Evolutionary conservation across 495 filamentous ascomycete species (phyloP), one percentile per base, ranked within the genome.

Genomic region (Articulospora tetracladia): DNA sequence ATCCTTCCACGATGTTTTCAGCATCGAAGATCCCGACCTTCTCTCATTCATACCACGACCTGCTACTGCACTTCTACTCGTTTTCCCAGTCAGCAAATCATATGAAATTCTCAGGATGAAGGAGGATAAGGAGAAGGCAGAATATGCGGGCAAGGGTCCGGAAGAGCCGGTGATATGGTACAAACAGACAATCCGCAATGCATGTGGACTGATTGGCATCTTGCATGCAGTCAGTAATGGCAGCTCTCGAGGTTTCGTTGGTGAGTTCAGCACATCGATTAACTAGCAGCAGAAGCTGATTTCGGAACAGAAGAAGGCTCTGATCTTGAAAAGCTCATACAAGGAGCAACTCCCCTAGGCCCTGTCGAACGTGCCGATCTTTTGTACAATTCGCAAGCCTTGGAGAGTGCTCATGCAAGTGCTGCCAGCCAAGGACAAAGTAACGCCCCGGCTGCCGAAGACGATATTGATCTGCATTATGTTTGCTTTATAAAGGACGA

Each of bases 121-220:
- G 58, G 90, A 92, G 72, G 88, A 94, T 71, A 72, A 77, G 32
- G 60, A 67, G 2, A 70, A 66, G 53, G 1, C 53, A 6, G 77
- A 79, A 39, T 83, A 83, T 58, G 53, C 64, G 1, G 73, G 74
- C 28, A 65, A 61, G 34, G 80, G 76, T 24, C 68, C 66, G 6
- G 68, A 64, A 20, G 76, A 81, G 60, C 77, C 77, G 44, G 71
- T 82, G 15, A 79, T 92, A 53, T 96, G 92, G 92, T 96, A 91
- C 76, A 87, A 89, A 67, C 92, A 97, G 65, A 96, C 91, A 0
- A 97, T 97, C 70, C 79, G 84, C 51, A 84, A 96, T 71, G 87
- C 91, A 1, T 97, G 93, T 73, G 93, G 92, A 1, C 79, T 91
- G 50, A 92, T 94, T 72, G 92, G 87, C 0, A 74, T 96, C 2